These are phyloP conservation scores for Tolypocladium tundrense DNA, from an alignment of 2,329 filamentous ascomycete genomes.

Conservation along the genomic window DNA sequence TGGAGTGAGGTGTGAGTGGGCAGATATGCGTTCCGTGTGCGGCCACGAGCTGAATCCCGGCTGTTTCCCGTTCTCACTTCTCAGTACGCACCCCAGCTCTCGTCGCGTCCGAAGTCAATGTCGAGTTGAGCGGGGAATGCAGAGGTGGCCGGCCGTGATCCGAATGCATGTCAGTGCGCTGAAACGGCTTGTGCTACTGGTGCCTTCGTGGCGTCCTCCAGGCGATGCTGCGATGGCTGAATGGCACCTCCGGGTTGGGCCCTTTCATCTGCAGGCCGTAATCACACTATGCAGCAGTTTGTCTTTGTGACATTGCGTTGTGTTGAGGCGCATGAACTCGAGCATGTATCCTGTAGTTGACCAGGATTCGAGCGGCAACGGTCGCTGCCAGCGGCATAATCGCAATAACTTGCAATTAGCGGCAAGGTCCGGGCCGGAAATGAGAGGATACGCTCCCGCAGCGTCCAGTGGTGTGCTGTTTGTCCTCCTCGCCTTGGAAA, in stretches of 20 bases:
- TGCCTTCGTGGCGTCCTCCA: neutral
- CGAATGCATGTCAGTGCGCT: neutral
- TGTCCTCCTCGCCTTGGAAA: neutral
- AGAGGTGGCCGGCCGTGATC: neutral
- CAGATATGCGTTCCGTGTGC: neutral
- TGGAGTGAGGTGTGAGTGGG: neutral
- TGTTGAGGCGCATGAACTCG: neutral
- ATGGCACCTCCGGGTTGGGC: neutral
- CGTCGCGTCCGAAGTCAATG: neutral
- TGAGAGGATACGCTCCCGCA: neutral
- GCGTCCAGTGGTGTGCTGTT: neutral
- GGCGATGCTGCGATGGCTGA: neutral
- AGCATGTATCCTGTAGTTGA: neutral
- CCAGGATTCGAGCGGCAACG: neutral
- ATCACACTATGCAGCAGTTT: neutral
- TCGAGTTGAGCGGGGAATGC: neutral
- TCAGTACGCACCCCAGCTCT: neutral
- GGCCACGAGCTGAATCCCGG: neutral
- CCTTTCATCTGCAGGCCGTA: neutral
- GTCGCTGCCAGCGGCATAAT: neutral
- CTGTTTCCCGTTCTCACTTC: neutral
- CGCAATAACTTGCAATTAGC: neutral
- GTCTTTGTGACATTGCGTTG: neutral
- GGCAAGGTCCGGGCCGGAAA: neutral
- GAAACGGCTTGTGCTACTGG: neutral